Evolutionary conservation across 2,329 filamentous ascomycete genomes (phyloP).

Genomic region (Colletotrichum lindemuthianum): DNA sequence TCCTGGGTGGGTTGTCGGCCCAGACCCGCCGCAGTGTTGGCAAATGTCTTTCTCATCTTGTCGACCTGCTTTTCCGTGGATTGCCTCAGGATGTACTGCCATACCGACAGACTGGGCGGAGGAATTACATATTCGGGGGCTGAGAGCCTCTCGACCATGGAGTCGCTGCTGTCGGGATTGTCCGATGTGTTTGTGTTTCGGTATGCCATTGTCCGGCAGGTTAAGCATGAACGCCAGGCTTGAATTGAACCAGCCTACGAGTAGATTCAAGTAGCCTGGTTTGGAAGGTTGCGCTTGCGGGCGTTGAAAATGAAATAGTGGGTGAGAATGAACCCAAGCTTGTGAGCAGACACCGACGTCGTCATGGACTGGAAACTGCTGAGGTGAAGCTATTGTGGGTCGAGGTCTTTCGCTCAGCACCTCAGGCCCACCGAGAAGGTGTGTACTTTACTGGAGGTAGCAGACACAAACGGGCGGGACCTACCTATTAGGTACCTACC

Average conservation of each 20-base stretch:
- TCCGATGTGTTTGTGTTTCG: too few relatives aligned
- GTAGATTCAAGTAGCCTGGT: too few relatives aligned
- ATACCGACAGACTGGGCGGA: conserved; percentile 16
- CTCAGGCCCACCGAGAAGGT: too few relatives aligned
- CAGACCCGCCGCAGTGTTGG: conserved; percentile 1
- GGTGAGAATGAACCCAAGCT: background rate
- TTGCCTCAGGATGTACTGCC: conserved; percentile 12
- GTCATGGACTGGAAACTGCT: conserved; percentile 5
- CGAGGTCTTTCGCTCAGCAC: too few relatives aligned
- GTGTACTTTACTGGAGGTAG: too few relatives aligned
- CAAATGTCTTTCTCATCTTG: background rate
- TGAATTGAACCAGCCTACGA: background rate
- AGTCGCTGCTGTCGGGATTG: background rate
- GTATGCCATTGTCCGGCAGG: too few relatives aligned
- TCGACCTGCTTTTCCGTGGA: conserved; percentile 7
- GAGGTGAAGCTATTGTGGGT: conserved; percentile 27
- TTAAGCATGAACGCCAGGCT: conserved; percentile 4
- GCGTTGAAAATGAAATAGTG: background rate
- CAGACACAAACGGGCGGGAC: too few relatives aligned
- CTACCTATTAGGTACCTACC: too few relatives aligned
- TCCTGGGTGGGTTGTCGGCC: conserved; percentile 45
- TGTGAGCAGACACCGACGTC: conserved; percentile 15
- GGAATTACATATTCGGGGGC: conserved; percentile 5
- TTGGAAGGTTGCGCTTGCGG: too few relatives aligned
- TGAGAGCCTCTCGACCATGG: conserved; percentile 1